Base-by-base conservation (phyloP, 805 yeast species). In the Lipomyces starkeyi region DNA sequence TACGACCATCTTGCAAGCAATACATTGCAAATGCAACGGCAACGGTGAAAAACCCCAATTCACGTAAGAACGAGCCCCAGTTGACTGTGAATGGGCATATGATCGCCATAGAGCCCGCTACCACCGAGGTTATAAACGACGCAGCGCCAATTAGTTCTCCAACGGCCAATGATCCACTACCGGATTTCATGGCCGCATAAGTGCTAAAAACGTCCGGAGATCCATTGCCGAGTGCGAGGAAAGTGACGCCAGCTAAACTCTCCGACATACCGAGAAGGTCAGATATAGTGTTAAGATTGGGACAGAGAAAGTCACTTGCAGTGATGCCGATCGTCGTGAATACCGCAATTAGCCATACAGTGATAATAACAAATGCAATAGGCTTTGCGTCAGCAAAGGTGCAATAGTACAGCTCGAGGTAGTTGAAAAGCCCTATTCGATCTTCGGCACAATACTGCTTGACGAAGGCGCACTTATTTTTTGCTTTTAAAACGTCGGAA, bases 111-210 rank as follows among this genome's bases (percentile, higher is more conserved):
- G 87, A 77, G 0, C 98, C 98, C 29, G 91, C 82, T 0, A 94
- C 91, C 13, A 91, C 89, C 0, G 94, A 87, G 2, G 90, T 83
- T 20, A 93, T 86, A 75, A 95, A 93, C 58, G 90, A 86, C 0
- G 96, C 91, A 1, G 97, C 95, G 0, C 99, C 98, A 40, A 93
- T 79, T n/a, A 94, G 81, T 76, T 93, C 98, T 0, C 97, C 95
- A 6, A 94, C 79, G 0, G 98, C 98, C 75, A 94, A 80, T 0
- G 91, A 85, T 0, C 89, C 86, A 0, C 91, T 86, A n/a, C 86
- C 88, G 0, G 87, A 79, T 13, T 84, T 83, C 86, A 95, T 85
- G 2, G 98, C 97, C 60, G 89, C 88, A 76, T 87, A 91, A 0
- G 97, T 92, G 59, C 94, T 86, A 49, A 93, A 84, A 2, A 94